These are phyloP conservation scores for Hypoxylon rickii DNA, from an alignment of 495 filamentous ascomycete genomes.

Conservation along the genomic window DNA sequence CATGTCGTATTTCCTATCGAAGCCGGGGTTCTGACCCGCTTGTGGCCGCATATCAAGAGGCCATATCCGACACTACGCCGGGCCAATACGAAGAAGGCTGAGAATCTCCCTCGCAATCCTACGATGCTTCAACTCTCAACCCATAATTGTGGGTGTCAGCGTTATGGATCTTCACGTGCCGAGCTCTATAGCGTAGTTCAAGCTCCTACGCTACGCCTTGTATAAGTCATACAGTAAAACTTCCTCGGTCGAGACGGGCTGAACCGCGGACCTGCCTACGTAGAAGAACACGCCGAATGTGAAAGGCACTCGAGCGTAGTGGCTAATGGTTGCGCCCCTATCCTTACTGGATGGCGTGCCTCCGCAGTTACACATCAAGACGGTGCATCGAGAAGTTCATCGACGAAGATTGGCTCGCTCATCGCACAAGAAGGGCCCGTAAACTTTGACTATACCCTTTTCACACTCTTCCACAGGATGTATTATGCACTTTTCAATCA, in stretches of 20 bases:
- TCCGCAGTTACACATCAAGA: conserved; percentile 38
- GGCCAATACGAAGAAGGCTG: conserved; percentile 35
- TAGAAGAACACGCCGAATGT: conserved; percentile 15
- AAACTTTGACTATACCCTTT: conserved; percentile 32
- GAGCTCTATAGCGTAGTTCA: conserved; percentile 25
- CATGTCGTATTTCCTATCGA: conserved; percentile 64
- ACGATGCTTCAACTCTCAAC: conserved; percentile 21
- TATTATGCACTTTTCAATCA: conserved; percentile 37
- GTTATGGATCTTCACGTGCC: conserved; percentile 22
- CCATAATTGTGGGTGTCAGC: conserved; percentile 15
- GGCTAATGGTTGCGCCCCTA: conserved; percentile 28
- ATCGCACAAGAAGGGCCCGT: conserved; percentile 36
- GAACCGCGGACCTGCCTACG: conserved; percentile 22
- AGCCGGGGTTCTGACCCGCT: conserved; percentile 55
- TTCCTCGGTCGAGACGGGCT: conserved; percentile 17
- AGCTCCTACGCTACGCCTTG: conserved; percentile 10
- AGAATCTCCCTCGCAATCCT: conserved; percentile 29
- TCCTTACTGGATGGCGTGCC: conserved; percentile 33
- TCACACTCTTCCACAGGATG: conserved; percentile 34
- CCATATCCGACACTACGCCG: conserved; percentile 39
- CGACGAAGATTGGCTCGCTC: conserved; percentile 35
- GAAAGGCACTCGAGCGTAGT: conserved; percentile 17
- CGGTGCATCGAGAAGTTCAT: conserved; percentile 34
- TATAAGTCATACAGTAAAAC: conserved; percentile 24
- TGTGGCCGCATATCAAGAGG: conserved; percentile 42